Conservation (phyloP, 768 basidiomycete genomes). For the Tricholoma hemisulphureum region DNA sequence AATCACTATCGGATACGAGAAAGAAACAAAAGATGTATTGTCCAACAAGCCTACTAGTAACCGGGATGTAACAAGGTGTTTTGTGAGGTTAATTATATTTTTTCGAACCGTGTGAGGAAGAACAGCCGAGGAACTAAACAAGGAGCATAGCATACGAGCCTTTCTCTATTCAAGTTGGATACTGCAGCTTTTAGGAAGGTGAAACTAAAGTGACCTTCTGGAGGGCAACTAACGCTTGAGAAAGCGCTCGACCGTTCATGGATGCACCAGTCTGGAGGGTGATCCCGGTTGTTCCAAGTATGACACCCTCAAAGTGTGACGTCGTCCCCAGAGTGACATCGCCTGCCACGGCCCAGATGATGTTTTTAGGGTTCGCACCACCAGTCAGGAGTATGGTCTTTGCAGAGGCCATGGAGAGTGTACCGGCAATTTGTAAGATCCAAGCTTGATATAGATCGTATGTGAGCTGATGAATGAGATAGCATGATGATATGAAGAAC, state of each 20-base stretch:
- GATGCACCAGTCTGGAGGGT: slow-evolving; percentile 3
- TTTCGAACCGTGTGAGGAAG: background rate
- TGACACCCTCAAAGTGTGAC: background rate
- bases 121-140: background rate
- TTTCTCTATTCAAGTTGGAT: background rate
- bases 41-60: background rate
- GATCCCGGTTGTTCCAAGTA: background rate
- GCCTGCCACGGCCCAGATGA: background rate
- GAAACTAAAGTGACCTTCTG: background rate
- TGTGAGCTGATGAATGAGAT: too few relatives aligned
- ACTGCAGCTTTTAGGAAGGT: slow-evolving; percentile 1
- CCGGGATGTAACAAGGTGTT: background rate
- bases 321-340: background rate
- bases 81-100: background rate
- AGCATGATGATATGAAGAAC: too few relatives aligned
- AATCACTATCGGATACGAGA: background rate
- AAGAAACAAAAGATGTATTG: background rate
- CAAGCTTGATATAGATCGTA: too few relatives aligned
- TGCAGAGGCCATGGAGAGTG: background rate
- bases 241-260: slow-evolving; percentile 1
- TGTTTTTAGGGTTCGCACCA: background rate
- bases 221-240: slow-evolving; percentile 2
- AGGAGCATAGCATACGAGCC: background rate
- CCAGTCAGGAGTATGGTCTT: background rate
- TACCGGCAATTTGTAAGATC: slow-evolving; percentile 4